These are phyloP conservation scores for Cercospora citrullina DNA, from an alignment of 2,329 filamentous ascomycete species.

Conservation along the genomic window DNA sequence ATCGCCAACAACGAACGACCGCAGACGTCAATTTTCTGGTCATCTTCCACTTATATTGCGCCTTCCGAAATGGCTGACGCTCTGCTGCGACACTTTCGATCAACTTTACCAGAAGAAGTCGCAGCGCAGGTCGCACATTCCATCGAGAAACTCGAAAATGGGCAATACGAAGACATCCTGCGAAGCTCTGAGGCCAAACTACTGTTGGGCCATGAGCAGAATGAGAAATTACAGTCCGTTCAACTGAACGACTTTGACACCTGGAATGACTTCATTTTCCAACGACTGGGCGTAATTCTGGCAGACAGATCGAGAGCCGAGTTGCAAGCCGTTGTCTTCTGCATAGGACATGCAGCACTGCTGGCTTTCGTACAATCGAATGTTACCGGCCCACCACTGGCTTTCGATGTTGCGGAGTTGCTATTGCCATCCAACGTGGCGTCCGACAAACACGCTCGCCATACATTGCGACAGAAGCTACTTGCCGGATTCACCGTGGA, in stretches of 20 bases:
- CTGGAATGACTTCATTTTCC: constrained; percentile 51
- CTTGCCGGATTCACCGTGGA: constrained; percentile 73
- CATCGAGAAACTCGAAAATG: constrained; percentile 44
- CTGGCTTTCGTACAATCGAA: constrained; percentile 82
- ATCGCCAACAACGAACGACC: constrained; percentile 2
- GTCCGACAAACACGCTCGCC: constrained; percentile 33
- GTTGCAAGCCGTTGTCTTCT: constrained; percentile 47
- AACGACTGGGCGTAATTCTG: constrained; percentile 44
- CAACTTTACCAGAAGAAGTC: constrained; percentile 46
- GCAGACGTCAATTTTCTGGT: not conserved
- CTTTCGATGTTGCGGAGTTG: constrained; percentile 53
- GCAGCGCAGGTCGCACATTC: constrained; percentile 40
- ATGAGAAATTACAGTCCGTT: constrained; percentile 37
- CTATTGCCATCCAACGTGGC: constrained; percentile 47
- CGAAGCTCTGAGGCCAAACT: constrained; percentile 42
- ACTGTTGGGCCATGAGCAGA: constrained; percentile 44
- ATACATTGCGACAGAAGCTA: constrained; percentile 57
- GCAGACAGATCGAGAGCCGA: constrained; percentile 42
- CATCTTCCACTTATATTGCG: not conserved
- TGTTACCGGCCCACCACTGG: constrained; percentile 81
- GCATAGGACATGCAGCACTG: constrained; percentile 67
- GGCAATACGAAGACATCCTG: constrained; percentile 46
- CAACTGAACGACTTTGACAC: constrained; percentile 38
- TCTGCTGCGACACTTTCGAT: constrained; percentile 44
- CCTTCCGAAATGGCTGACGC: constrained; percentile 44